Evolutionary conservation across 768 basidiomycete genomes (phyloP).

Genomic region (Boletus coccyginus): DNA sequence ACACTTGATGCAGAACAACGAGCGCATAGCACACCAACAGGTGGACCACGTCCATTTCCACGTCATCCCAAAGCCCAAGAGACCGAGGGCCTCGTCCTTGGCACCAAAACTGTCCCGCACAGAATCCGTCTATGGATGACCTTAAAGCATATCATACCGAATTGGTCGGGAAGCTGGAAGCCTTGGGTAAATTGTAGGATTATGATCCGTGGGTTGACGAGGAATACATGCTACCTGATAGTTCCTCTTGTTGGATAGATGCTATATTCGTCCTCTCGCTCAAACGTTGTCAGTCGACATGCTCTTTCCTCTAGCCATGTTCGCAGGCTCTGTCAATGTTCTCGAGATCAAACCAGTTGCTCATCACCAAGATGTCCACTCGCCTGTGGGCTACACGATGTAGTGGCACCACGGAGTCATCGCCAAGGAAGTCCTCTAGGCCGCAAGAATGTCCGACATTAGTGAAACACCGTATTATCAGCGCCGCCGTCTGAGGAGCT

Average conservation of each 20-base stretch:
- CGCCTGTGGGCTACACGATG: too few species aligned
- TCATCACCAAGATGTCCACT: too few species aligned
- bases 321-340: too few species aligned
- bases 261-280: too few species aligned
- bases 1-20: slow-evolving; percentile 55
- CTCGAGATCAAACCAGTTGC: too few species aligned
- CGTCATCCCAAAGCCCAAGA: slow-evolving; percentile 87
- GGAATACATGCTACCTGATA: background rate
- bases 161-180: slow-evolving; percentile 18
- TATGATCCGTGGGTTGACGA: background rate
- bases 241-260: background rate
- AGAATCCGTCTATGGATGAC: slow-evolving; percentile 19
- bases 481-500: too few species aligned
- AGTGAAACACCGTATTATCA: too few species aligned
- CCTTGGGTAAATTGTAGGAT: slow-evolving; percentile 15
- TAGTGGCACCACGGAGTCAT: too few species aligned
- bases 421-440: too few species aligned
- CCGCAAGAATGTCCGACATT: too few species aligned
- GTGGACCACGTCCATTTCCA: slow-evolving; percentile 94
- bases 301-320: too few species aligned
- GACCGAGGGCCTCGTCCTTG: slow-evolving; percentile 70
- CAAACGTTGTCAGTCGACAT: too few species aligned
- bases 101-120: slow-evolving; percentile 49
- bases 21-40: slow-evolving; percentile 58
- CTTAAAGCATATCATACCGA: slow-evolving; percentile 21